These are phyloP conservation scores for Aspergillus sp. DNA, from an alignment of 2,329 filamentous ascomycete species.

Conservation along the genomic window DNA sequence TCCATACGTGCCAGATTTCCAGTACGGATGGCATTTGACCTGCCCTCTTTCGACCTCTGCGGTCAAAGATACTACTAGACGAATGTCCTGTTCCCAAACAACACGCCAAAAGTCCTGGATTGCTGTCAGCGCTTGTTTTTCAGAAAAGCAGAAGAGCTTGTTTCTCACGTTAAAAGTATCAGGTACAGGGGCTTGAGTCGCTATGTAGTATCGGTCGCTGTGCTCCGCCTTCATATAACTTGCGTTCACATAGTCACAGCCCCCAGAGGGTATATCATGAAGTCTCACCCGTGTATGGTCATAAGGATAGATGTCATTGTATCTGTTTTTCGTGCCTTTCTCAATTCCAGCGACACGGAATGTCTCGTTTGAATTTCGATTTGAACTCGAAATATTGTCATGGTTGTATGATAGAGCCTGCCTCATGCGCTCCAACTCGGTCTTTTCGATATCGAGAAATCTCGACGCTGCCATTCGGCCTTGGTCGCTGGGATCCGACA, in stretches of 20 bases:
- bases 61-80: conserved; percentile 95
- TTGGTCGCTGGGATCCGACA: conserved; percentile 68
- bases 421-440: conserved; percentile 91
- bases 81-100: conserved; percentile 94
- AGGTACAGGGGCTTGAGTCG: conserved; percentile 90
- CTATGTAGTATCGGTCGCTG: conserved; percentile 92
- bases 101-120: conserved; percentile 94
- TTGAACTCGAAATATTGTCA: conserved; percentile 55
- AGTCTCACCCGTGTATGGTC: conserved; percentile 89
- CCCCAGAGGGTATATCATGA: conserved; percentile 66
- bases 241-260: conserved; percentile 94
- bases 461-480: conserved; percentile 81
- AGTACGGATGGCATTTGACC: conserved; percentile 93
- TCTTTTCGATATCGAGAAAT: conserved; percentile 81
- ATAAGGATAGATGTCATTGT: conserved; percentile 97
- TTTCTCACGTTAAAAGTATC: conserved; percentile 81
- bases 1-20: conserved; percentile 80
- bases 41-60: conserved; percentile 92
- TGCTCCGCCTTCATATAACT: conserved; percentile 79
- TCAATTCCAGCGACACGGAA: conserved; percentile 90
- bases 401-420: conserved; percentile 70
- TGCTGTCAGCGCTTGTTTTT: conserved; percentile 9
- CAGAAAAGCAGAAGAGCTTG: neutral
- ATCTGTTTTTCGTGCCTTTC: conserved; percentile 92
- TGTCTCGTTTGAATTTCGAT: conserved; percentile 45